These are phyloP conservation scores for Suillus spraguei DNA, from an alignment of 768 basidiomycete species.

Conservation along the genomic window DNA sequence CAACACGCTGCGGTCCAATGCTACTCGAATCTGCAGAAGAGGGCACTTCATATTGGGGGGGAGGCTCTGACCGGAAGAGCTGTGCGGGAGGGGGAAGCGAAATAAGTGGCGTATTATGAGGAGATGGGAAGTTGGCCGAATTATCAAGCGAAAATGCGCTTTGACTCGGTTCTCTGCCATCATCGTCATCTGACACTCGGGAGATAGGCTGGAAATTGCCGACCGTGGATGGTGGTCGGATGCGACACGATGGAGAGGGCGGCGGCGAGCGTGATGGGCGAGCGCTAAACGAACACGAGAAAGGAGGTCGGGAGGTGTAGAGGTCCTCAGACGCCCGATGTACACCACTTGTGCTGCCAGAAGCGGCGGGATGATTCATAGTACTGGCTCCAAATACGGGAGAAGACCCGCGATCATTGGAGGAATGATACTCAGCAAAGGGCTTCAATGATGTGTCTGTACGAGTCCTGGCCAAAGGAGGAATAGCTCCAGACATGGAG, in stretches of 20 bases:
- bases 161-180: constrained; percentile 4
- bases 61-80: constrained; percentile 29
- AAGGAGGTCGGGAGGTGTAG: constrained; percentile 17
- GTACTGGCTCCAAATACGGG: constrained; percentile 13
- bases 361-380: background rate
- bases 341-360: constrained; percentile 5
- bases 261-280: constrained; percentile 22
- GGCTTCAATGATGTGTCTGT: constrained; percentile 7
- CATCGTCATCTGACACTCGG: constrained; percentile 14
- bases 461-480: constrained; percentile 10
- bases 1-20: constrained; percentile 35
- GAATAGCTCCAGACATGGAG: constrained; percentile 3
- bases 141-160: constrained; percentile 14
- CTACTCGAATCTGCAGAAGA: constrained; percentile 21
- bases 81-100: constrained; percentile 37
- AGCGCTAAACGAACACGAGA: constrained; percentile 19
- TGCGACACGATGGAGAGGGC: constrained; percentile 17
- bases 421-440: constrained; percentile 18
- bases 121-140: constrained; percentile 13
- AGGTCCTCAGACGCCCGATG: constrained; percentile 17
- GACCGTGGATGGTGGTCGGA: constrained; percentile 24
- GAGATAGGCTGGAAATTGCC: constrained; percentile 17
- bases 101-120: constrained; percentile 22
- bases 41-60: constrained; percentile 32
- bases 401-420: constrained; percentile 16